These are phyloP conservation scores for Carex parvula DNA, from an alignment of 176 grass and related monocot species.

Conservation along the genomic window DNA sequence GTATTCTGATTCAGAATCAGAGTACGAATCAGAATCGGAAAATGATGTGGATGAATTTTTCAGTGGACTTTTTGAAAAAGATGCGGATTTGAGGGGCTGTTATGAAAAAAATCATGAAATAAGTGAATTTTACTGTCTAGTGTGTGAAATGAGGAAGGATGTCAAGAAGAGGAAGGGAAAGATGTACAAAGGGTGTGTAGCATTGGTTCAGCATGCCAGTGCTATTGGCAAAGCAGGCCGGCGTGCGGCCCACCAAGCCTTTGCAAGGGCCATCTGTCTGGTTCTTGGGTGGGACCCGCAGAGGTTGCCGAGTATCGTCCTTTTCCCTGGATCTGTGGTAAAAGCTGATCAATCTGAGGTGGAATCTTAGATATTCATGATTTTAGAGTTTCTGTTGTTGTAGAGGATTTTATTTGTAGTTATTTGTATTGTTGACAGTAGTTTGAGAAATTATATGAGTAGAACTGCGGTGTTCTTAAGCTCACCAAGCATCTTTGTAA, in stretches of 20 bases:
- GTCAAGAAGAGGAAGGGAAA: conserved; percentile 23
- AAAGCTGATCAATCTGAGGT: conserved; percentile 2
- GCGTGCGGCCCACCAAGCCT: conserved; percentile 45
- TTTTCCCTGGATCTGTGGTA: conserved; percentile 4
- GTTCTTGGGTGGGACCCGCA: conserved; percentile 54
- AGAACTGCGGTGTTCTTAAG: background rate
- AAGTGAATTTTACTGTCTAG: conserved; percentile 60
- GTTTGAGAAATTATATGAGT: background rate
- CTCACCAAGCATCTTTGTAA: no score
- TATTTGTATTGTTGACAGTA: background rate
- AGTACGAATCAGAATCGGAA: conserved; percentile 32
- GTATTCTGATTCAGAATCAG: background rate
- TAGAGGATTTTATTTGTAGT: background rate
- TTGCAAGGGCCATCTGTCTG: conserved; percentile 42
- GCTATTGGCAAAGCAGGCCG: conserved; percentile 22
- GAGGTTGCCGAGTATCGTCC: conserved; percentile 45
- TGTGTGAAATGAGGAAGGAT: conserved; percentile 37
- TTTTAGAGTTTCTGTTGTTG: background rate
- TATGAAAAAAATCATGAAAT: conserved; percentile 49
- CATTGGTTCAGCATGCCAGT: conserved; percentile 57
- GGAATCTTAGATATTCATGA: background rate
- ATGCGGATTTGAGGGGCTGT: conserved; percentile 34
- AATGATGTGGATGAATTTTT: conserved; percentile 25
- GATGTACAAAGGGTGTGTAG: conserved; percentile 33
- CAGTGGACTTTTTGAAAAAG: conserved; percentile 35